Evolutionary conservation across 352 stramenopile species (phyloP).

Genomic region (Phytophthora litchii): DNA sequence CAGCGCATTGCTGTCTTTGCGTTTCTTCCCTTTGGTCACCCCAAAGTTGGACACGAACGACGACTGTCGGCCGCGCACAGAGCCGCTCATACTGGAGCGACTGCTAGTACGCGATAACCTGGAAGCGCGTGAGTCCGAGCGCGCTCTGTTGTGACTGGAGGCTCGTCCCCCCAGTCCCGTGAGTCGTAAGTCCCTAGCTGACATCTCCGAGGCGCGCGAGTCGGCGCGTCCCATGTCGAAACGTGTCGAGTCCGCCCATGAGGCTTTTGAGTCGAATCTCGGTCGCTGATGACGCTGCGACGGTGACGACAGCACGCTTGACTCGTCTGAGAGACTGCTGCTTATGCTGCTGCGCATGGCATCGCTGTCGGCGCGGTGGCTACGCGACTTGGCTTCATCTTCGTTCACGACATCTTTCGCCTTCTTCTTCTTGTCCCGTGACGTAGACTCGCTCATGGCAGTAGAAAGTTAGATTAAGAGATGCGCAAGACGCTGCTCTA

Average conservation of each 20-base stretch:
- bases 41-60: constrained; percentile 87
- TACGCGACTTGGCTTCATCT: constrained; percentile 16
- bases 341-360: constrained; percentile 26
- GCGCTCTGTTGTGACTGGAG: constrained; percentile 43
- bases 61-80: constrained; percentile 46
- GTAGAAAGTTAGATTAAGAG: too few relatives aligned
- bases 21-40: constrained; percentile 57
- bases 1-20: constrained; percentile 75
- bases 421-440: constrained; percentile 29
- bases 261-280: constrained; percentile 84
- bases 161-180: constrained; percentile 46
- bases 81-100: constrained; percentile 42
- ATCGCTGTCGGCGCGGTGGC: constrained; percentile 17
- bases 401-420: neutral
- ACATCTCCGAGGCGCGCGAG: constrained; percentile 80
- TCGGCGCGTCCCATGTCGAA: constrained; percentile 86
- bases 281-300: constrained; percentile 52
- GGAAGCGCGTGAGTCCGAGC: constrained; percentile 73
- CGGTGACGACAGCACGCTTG: constrained; percentile 59
- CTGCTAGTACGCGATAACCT: constrained; percentile 60
- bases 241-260: constrained; percentile 86
- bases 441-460: constrained; percentile 20
- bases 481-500: too few relatives aligned
- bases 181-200: constrained; percentile 65
- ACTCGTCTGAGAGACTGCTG: constrained; percentile 61